Evolutionary conservation across 495 filamentous ascomycete genomes (phyloP), one percentile per base, ranked within the genome.

Genomic region (Hyaloscypha bicolor): DNA sequence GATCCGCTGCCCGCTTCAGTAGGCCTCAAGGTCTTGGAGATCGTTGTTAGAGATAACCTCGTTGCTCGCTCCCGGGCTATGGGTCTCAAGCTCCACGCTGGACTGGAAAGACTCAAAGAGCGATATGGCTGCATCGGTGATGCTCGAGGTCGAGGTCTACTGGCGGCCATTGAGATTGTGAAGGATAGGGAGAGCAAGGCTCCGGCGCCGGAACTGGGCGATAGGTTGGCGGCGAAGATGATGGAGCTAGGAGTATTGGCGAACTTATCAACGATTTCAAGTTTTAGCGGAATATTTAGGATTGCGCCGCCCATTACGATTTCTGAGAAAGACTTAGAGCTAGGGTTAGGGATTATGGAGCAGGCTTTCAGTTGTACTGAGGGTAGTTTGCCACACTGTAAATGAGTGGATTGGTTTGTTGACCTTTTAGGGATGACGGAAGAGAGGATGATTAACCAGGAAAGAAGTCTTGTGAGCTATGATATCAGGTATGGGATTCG

Each of bases 161-260:
- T 90, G 72, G 85, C 81, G 80, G 86, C 79, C 3, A 74, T 90
- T 56, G 86, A 87, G 71, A 82, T 89, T 68, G 82, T 88, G 14
- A 65, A 74, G 37, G 75, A 85, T 69, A 83, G 81, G 63, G 57
- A 69, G 11, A 79, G 66, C 2, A 81, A 82, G 61, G 71, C 74
- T 14, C 73, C 82, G 1, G 82, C 72, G 2, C 21, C 73, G 0
- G 82, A 85, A 9, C 63, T 88, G 19, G 85, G 83, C 0, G 74
- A 81, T 55, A 64, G 58, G 3, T 74, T 88, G 11, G 79, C 76
- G 0, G 77, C 80, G 19, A 73, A 72, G 19, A 80, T 81, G 51
- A 80, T 82, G 59, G 77, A 79, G 29, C 62, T 81, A 4, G 86
- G 86, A 3, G 69, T 87, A 3, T 87, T 80, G 60, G 82, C 80